Percentiles rank a stretch among this genome's conserved stretches.
Conservation (phyloP, 1,284 basidiomycete genomes). For the Afroboletus lepidellus region DNA sequence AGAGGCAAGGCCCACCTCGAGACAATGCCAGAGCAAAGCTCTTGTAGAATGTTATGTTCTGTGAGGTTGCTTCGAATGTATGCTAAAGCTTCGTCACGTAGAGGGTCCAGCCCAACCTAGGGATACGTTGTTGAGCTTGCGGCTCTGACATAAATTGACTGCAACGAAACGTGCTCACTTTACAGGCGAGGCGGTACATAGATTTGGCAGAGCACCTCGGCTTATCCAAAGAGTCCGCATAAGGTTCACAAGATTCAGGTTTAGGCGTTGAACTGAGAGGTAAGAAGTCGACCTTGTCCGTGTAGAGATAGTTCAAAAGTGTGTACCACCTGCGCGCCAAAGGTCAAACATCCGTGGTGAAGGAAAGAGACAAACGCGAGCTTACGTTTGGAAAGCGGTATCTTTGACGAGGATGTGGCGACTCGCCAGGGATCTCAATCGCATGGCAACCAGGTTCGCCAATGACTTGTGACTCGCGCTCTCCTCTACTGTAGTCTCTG, state of each 20-base stretch:
- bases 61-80: slow-evolving; percentile 21
- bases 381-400: slow-evolving; percentile 32
- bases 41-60: slow-evolving; percentile 26
- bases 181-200: not conserved
- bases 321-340: slow-evolving; percentile 25
- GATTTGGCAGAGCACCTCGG: not conserved
- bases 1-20: slow-evolving; percentile 16
- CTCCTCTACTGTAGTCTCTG: slow-evolving; percentile 4
- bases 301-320: slow-evolving; percentile 30
- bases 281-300: slow-evolving; percentile 20
- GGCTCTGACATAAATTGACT: not conserved
- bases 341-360: not conserved
- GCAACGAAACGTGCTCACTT: not conserved
- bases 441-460: not conserved
- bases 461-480: not conserved
- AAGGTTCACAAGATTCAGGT: not conserved
- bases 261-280: slow-evolving; percentile 23
- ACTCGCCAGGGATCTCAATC: slow-evolving; percentile 10
- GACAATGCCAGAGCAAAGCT: slow-evolving; percentile 19
- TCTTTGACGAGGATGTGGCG: slow-evolving; percentile 31
- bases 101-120: slow-evolving; percentile 22
- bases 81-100: slow-evolving; percentile 22
- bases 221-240: not conserved
- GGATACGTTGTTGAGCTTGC: not conserved
- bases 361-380: fast-evolving